Percentiles rank a stretch among this genome's conserved stretches.
Conservation (phyloP, 225 moss, liverwort and hornwort genomes). For the Ulota crispa region DNA sequence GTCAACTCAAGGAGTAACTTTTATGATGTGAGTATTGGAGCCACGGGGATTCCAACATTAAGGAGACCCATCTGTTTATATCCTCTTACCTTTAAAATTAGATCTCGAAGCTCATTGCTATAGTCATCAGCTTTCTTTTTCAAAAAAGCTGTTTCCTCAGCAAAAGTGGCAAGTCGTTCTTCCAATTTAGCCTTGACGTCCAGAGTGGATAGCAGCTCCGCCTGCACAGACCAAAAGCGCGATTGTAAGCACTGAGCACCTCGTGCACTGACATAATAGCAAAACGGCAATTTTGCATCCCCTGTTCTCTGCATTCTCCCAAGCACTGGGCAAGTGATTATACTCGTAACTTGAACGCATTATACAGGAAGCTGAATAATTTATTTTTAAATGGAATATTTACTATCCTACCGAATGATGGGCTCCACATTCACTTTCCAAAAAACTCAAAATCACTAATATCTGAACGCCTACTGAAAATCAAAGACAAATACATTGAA, state of each 20-base stretch:
- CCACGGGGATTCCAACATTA: not conserved
- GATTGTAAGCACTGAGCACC: not conserved
- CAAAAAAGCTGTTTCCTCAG: conserved; percentile 72
- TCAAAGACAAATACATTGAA: not conserved
- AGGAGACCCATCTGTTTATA: not conserved
- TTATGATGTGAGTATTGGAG: not conserved
- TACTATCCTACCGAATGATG: not conserved
- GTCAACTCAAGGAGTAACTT: not conserved
- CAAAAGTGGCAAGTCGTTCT: conserved; percentile 67
- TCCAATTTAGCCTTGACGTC: conserved; percentile 75
- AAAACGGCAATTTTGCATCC: not conserved
- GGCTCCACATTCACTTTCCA: not conserved
- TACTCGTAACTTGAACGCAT: not conserved
- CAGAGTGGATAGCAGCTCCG: conserved; percentile 64
- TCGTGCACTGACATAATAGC: not conserved
- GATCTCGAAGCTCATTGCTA: conserved; percentile 70
- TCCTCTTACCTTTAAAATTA: conserved; percentile 63
- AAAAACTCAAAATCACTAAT: not conserved
- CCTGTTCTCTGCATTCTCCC: conserved; percentile 37
- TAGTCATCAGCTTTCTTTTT: conserved; percentile 84
- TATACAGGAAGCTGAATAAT: not conserved
- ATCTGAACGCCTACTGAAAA: conserved; percentile 14
- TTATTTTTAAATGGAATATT: not conserved
- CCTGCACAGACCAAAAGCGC: conserved; percentile 36
- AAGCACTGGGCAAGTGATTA: not conserved